These are phyloP conservation scores for Nadsonia commutata DNA, from an alignment of 1,139 yeast genomes.

Conservation along the genomic window DNA sequence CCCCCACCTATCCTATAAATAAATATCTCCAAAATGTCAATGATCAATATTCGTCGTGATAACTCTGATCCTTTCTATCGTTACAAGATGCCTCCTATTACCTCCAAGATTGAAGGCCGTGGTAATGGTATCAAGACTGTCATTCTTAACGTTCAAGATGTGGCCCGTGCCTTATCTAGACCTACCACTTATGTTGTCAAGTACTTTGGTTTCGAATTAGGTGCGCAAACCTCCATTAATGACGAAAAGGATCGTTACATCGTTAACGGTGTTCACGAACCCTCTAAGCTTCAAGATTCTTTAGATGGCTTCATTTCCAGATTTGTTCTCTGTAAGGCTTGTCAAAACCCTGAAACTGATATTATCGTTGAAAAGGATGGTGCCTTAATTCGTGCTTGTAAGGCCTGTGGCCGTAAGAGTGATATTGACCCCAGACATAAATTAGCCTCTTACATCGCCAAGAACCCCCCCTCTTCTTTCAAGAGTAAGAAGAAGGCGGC, in stretches of 20 bases:
- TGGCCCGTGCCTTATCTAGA: constrained; percentile 86
- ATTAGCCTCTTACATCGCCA: constrained; percentile 70
- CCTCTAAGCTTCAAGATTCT: constrained; percentile 79
- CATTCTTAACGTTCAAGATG: constrained; percentile 78
- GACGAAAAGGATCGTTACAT: constrained; percentile 75
- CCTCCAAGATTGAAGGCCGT: constrained; percentile 95
- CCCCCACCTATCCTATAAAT: neutral
- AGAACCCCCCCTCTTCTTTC: constrained; percentile 71
- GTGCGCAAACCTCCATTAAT: constrained; percentile 83
- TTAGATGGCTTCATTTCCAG: constrained; percentile 87
- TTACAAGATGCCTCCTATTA: constrained; percentile 96
- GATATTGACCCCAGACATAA: constrained; percentile 77
- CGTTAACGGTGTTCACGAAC: constrained; percentile 92
- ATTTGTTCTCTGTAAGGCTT: constrained; percentile 85
- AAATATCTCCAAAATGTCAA: constrained; percentile 40
- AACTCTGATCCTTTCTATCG: constrained; percentile 98
- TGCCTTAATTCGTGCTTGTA: constrained; percentile 78
- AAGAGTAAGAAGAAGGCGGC: constrained; percentile 41
- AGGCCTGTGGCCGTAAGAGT: constrained; percentile 93
- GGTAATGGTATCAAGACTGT: constrained; percentile 99
- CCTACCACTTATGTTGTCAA: constrained; percentile 86
- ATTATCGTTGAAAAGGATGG: constrained; percentile 69
- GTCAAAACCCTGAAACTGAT: constrained; percentile 97
- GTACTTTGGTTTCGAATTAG: constrained; percentile 91
- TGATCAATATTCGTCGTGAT: constrained; percentile 90